Conservation (phyloP, 495 filamentous ascomycete genomes). For the Monascus purpureus region DNA sequence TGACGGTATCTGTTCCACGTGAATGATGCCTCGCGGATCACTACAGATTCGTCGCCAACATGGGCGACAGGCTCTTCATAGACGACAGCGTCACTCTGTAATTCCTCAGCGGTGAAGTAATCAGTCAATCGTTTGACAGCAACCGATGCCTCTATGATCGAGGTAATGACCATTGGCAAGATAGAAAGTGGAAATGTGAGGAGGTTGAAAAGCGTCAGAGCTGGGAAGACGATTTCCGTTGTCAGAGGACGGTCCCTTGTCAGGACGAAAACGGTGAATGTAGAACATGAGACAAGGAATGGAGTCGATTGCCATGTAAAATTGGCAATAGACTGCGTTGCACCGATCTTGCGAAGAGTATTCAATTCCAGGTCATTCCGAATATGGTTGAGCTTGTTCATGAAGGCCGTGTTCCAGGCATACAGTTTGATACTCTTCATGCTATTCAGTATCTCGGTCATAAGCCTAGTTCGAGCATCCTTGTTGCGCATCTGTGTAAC, state of each 20-base stretch:
- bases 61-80: constrained; percentile 53
- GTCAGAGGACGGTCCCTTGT: constrained; percentile 68
- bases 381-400: constrained; percentile 90
- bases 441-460: constrained; percentile 97
- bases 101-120: constrained; percentile 77
- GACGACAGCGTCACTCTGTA: constrained; percentile 72
- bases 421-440: constrained; percentile 99
- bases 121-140: constrained; percentile 76
- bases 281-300: constrained; percentile 94
- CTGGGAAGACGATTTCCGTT: constrained; percentile 92
- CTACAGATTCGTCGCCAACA: constrained; percentile 69
- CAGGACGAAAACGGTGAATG: constrained; percentile 87
- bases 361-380: constrained; percentile 91
- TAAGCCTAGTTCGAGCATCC: constrained; percentile 79
- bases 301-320: constrained; percentile 99
- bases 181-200: constrained; percentile 91
- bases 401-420: constrained; percentile 93
- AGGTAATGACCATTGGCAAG: constrained; percentile 94
- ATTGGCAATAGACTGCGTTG: constrained; percentile 82
- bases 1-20: constrained; percentile 79
- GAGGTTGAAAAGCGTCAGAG: constrained; percentile 81
- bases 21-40: constrained; percentile 73
- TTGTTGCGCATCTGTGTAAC: constrained; percentile 99
- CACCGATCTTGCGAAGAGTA: constrained; percentile 91
- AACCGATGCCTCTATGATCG: constrained; percentile 90